Evolutionary conservation across 2,329 filamentous ascomycete genomes (phyloP), one percentile per base, ranked within the genome.

Genomic region (Penicillium capsulatum): DNA sequence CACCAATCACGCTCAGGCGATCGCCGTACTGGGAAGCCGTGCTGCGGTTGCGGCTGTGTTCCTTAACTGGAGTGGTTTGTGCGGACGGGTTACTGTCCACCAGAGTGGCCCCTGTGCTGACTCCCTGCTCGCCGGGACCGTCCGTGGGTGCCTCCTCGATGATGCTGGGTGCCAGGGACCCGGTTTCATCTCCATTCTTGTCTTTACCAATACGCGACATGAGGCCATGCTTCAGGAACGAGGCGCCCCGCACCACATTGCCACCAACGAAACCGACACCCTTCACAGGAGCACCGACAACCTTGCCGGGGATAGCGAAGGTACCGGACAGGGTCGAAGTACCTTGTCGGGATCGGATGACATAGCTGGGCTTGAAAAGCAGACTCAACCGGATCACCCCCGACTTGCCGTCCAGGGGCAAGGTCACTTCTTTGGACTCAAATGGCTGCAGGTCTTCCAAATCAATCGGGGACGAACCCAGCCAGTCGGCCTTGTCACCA

Each of bases 281-380:
- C 70, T 97, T 97, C 66, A 98, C 83, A n/a, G 92, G 94, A 13
- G 84, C 92, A 26, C 91, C 91, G 17, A 97, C 86, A 44, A 98
- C 89, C 67, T 90, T 90, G 33, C 86, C 86, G 17, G 92, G 88
- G 1, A 82, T 76, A 4, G 83, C 84, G 62, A 97, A 96, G 1
- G 89, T 94, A 20, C 90, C 90, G 1, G 84, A 83, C 70, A 98
- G 95, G 1, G 91, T 96, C 1, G 89, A 89, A 0, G 89, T 92
- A 36, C 92, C 92, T 65, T 96, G 87, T 34, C 89, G 79, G 9
- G 85, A 79, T 39, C 92, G 82, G 10, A 84, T 85, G 44, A 98
- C 84, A 59, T 97, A 98, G 60, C 88, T 83, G 9, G 92, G 88
- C 46, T 88, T 88, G 80, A 98, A 98, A 16, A 97, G 72, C 61